Conservation (phyloP, 345 rosid species). For the Melaleuca quinquenervia region DNA sequence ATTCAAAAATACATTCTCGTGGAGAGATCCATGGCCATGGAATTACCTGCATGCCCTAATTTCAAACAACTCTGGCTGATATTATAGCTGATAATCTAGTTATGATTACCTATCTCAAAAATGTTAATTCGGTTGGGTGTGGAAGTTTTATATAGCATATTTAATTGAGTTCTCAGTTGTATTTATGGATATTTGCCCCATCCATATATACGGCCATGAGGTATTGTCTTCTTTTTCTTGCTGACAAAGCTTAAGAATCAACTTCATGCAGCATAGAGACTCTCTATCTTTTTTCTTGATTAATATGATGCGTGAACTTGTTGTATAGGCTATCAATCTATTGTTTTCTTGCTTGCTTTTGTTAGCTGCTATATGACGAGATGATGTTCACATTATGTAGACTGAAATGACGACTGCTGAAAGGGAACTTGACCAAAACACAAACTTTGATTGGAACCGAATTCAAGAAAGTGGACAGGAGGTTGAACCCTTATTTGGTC, state of each 20-base stretch:
- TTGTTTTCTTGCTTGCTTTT: neutral
- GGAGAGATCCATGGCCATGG: neutral
- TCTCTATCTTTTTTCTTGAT: neutral
- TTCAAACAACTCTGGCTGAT: neutral
- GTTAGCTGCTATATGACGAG: neutral
- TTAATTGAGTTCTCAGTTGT: neutral
- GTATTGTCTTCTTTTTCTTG: neutral
- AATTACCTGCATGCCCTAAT: neutral
- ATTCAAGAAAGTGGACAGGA: constrained; percentile 98
- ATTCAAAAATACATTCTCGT: neutral
- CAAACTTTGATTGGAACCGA: constrained; percentile 96
- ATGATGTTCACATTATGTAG: constrained; percentile 12
- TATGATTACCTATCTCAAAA: neutral
- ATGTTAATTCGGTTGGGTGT: neutral
- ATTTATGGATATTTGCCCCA: neutral
- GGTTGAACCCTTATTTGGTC: constrained; percentile 76
- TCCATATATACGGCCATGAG: neutral
- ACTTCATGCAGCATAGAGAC: neutral
- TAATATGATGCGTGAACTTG: neutral
- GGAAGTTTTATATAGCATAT: neutral
- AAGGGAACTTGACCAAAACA: constrained; percentile 96
- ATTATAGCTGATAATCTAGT: neutral
- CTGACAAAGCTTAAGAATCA: neutral
- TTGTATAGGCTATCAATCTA: neutral
- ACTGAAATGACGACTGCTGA: constrained; percentile 99